Base-by-base conservation (phyloP, 108 stramenopile genomes). In the Conticribra guillardii region DNA sequence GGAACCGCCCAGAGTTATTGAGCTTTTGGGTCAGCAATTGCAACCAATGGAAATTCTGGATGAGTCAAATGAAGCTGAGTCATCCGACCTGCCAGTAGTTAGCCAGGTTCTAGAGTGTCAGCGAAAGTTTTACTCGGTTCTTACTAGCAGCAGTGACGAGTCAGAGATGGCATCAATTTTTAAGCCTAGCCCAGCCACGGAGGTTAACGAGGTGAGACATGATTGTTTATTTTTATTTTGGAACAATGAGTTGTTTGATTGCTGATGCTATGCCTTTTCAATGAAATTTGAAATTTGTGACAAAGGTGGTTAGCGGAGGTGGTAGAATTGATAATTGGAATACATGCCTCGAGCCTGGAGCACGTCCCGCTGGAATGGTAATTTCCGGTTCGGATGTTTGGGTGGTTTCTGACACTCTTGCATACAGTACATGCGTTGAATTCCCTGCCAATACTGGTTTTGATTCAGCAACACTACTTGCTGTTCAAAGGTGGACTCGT, bases 241-340 rank as follows among this genome's bases (percentile, higher is more conserved):
- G 2, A n/a, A n/a, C n/a, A n/a, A n/a, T n/a, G n/a, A n/a, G n/a
- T n/a, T n/a, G n/a, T n/a, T n/a, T n/a, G n/a, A n/a, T n/a, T n/a
- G n/a, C n/a, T n/a, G n/a, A n/a, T n/a, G n/a, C n/a, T n/a, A n/a
- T n/a, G n/a, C n/a, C n/a, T n/a, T n/a, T n/a, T n/a, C n/a, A n/a
- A n/a, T n/a, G n/a, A n/a, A n/a, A n/a, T n/a, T n/a, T n/a, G n/a
- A n/a, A n/a, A n/a, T 14, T 19, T 19, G 11, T 5, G 5, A 19
- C 19, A 1, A 9, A 60, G 59, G 86, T 79, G 15, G 26, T 88
- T 24, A n/a, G 62, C 0, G 82, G 74, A 18, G 91, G 89, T 22
- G 91, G 91, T 14, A 78, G 91, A 47, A 68, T 92, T 41, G 91
- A 92, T 60, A 49, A 60, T 16, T 92, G 91, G 91, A 69, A 71